Base-by-base conservation (phyloP, 768 basidiomycete genomes). In the Panaeolus papilionaceus region DNA sequence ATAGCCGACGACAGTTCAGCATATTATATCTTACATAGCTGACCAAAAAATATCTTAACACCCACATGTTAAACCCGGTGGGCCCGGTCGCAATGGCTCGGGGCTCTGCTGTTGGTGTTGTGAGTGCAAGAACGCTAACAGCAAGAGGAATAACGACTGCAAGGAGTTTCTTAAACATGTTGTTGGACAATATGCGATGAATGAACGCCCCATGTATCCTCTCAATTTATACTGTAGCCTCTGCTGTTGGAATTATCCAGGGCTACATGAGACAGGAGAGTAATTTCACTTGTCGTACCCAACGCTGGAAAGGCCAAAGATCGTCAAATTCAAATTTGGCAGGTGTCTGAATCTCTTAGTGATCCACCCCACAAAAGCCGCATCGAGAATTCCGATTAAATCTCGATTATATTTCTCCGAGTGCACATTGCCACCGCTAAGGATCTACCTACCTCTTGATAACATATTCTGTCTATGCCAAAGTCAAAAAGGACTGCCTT, bases 1-100 rank as follows among this genome's bases (percentile, higher is more conserved):
- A 3, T 16, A n/a, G 23, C 23, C 23, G 16, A 45, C 16, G 39
- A 11, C 39, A 40, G 9, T 40, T 40, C 2, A 40, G 39, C 14
- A 14, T 14, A 10, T 40, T 8, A 40, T 40, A 40, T 14, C 9
- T 40, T 40, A 14, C 3, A 14, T 10, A 40, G 14, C 9, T 40
- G 39, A 40, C 10, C 14, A 11, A 18, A 23, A 9, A 26, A 23
- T 18, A 23, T 20, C 3, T 9, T 8, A 20, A 44, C 2, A 12
- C 63, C 2, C n/a, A 64, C 63, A 64, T 64, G 33, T 64, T 64
- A n/a, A 64, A 64, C 2, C 63, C 63, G n/a, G 63, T 28, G 20
- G 63, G 63, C 6, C 63, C 63, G 42, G 63, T 44, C 26, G 63
- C 44, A 28, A 64, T 47, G 14, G 63, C 63, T 12, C 54, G 54